Percentiles rank a stretch among this genome's conserved stretches.
Conservation (phyloP, 345 rosid species). For the Salix koriyanagi region DNA sequence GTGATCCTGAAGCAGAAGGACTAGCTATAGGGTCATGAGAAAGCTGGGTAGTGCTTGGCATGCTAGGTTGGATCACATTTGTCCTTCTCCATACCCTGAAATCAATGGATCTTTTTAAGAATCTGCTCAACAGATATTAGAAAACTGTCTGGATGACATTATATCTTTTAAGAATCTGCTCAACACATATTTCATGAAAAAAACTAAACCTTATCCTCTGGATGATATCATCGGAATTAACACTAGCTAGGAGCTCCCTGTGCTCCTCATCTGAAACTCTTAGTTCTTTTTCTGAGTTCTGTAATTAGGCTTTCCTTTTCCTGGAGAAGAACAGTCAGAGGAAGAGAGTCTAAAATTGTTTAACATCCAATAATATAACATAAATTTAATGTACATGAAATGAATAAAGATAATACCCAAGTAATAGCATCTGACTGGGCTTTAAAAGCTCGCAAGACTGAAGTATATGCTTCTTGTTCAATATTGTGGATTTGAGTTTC, state of each 20-base stretch:
- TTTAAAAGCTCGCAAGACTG: slow-evolving; percentile 89
- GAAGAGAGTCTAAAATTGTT: neutral
- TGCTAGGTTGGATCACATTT: slow-evolving; percentile 58
- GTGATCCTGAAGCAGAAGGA: slow-evolving; percentile 84
- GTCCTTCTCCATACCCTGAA: slow-evolving; percentile 92
- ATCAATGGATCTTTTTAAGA: slow-evolving; percentile 24
- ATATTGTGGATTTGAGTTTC: slow-evolving; percentile 85
- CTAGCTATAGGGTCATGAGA: slow-evolving; percentile 67
- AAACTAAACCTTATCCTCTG: slow-evolving; percentile 71
- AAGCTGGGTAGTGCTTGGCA: slow-evolving; percentile 54
- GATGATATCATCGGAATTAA: slow-evolving; percentile 80
- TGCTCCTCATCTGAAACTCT: slow-evolving; percentile 98
- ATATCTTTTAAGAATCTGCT: slow-evolving; percentile 9
- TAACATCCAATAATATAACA: neutral
- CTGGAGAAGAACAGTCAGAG: slow-evolving; percentile 33
- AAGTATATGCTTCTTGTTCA: slow-evolving; percentile 89
- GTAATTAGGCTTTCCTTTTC: slow-evolving; percentile 94
- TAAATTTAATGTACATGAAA: neutral
- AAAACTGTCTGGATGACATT: slow-evolving; percentile 15
- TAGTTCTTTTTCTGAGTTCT: slow-evolving; percentile 89
- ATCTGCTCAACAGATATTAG: slow-evolving; percentile 17
- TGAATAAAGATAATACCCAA: slow-evolving; percentile 54
- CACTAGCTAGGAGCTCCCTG: slow-evolving; percentile 74
- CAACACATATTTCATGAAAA: slow-evolving; percentile 15
- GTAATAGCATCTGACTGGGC: slow-evolving; percentile 97